Evolutionary conservation across 331 rosid species (phyloP).

Genomic region (Cydonia oblonga): DNA sequence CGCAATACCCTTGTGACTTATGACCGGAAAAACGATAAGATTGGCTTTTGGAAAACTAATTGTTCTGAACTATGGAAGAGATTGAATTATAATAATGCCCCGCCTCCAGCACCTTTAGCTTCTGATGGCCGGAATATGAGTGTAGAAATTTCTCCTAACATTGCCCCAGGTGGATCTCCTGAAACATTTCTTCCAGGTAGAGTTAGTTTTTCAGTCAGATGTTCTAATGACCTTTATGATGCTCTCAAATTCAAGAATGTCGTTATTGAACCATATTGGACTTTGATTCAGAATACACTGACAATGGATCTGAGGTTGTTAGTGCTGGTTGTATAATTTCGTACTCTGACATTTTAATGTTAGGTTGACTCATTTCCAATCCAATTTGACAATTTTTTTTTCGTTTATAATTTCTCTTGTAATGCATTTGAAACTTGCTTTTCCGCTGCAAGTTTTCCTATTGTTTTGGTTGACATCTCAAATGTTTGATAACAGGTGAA

Average conservation of each 20-base stretch:
- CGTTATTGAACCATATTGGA: not conserved
- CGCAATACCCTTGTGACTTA: conserved; percentile 47
- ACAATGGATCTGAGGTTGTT: not conserved
- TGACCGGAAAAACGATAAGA: conserved; percentile 27
- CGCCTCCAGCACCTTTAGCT: conserved; percentile 15
- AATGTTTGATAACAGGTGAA: conserved; percentile 16
- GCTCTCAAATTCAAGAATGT: not conserved
- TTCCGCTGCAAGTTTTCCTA: not conserved
- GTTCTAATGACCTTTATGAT: not conserved
- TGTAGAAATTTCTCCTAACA: conserved; percentile 13
- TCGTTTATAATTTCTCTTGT: not conserved
- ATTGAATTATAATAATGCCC: conserved; percentile 13
- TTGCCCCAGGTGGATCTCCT: conserved; percentile 13
- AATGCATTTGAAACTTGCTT: not conserved
- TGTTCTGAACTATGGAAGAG: conserved; percentile 43
- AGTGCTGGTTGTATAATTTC: not conserved
- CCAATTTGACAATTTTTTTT: not conserved
- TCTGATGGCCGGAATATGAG: conserved; percentile 7
- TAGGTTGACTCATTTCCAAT: not conserved
- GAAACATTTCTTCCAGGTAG: conserved; percentile 21
- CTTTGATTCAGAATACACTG: not conserved
- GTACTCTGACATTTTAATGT: not conserved
- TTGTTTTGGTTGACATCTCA: not conserved
- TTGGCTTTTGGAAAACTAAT: conserved; percentile 45
- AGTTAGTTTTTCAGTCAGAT: not conserved